A percentile compares a stretch with the other conserved stretches of the same genome.
Conservation (phyloP, 495 filamentous ascomycete genomes). For the Hypoxylon rickii region DNA sequence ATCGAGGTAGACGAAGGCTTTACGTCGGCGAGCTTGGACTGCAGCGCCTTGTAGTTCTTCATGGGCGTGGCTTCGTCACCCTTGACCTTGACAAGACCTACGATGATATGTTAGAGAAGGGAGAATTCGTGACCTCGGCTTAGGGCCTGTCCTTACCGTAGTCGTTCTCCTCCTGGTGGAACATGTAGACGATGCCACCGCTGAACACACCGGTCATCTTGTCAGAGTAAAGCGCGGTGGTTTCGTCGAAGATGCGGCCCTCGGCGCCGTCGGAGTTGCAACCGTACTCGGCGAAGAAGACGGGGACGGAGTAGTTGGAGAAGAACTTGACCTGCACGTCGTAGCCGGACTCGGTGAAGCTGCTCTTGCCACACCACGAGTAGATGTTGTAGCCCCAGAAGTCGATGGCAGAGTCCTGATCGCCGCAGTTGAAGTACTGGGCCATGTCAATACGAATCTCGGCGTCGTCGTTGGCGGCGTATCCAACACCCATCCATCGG, state of each 20-base stretch:
- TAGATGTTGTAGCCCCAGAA: constrained; percentile 99
- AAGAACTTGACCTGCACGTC: constrained; percentile 81
- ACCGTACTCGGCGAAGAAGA: constrained; percentile 98
- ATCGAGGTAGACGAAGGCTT: constrained; percentile 68
- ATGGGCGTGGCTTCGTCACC: constrained; percentile 63
- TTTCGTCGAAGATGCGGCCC: constrained; percentile 83
- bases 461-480: constrained; percentile 89
- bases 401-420: constrained; percentile 69
- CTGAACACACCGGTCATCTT: constrained; percentile 87
- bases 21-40: constrained; percentile 68
- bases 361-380: constrained; percentile 90
- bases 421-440: constrained; percentile 90
- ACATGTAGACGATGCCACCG: constrained; percentile 97
- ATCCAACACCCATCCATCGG: constrained; percentile 84
- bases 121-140: neutral
- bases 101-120: neutral
- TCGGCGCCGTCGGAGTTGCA: constrained; percentile 72
- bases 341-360: constrained; percentile 74
- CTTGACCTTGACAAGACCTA: constrained; percentile 67
- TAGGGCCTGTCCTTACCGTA: constrained; percentile 61
- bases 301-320: constrained; percentile 81
- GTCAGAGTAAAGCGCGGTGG: constrained; percentile 75
- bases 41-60: constrained; percentile 75
- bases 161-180: constrained; percentile 88
- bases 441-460: constrained; percentile 78